These are phyloP conservation scores for Mycena epipterygia DNA, from an alignment of 768 basidiomycete species.

Conservation along the genomic window DNA sequence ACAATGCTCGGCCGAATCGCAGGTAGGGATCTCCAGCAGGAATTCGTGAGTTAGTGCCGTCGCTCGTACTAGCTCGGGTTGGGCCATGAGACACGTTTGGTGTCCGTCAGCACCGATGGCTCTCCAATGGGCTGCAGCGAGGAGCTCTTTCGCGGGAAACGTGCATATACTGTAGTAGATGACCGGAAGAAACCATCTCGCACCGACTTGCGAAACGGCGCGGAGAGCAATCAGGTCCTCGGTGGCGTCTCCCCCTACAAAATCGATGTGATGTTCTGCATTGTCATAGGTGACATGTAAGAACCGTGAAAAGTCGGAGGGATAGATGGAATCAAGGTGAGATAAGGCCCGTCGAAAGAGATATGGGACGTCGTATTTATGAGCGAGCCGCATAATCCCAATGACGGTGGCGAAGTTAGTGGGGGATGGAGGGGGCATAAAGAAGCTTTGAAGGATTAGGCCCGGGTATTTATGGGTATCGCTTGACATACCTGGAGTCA, in stretches of 20 bases:
- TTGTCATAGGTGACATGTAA: no score
- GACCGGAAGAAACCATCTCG: not conserved
- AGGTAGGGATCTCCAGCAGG: not conserved
- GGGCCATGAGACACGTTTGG: not conserved
- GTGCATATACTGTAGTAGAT: not conserved
- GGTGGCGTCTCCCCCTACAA: not conserved
- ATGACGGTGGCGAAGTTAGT: not conserved
- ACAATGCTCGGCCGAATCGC: no score
- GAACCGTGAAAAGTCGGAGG: not conserved
- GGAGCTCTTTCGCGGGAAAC: not conserved
- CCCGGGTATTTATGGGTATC: not conserved
- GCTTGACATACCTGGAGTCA: constrained; percentile 10
- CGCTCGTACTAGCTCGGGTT: not conserved
- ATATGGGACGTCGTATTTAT: constrained; percentile 12
- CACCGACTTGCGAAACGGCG: not conserved
- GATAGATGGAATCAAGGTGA: not conserved
- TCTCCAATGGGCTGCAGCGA: not conserved
- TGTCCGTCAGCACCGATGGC: not conserved
- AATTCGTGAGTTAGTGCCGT: not conserved
- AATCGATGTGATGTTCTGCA: not conserved
- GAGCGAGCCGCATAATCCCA: not conserved
- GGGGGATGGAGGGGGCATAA: not conserved
- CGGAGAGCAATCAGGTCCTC: not conserved
- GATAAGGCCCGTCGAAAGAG: not conserved
- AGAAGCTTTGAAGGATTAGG: not conserved